Evolutionary conservation across 2,329 filamentous ascomycete genomes (phyloP).

Genomic region (Amylocarpus encephaloides): DNA sequence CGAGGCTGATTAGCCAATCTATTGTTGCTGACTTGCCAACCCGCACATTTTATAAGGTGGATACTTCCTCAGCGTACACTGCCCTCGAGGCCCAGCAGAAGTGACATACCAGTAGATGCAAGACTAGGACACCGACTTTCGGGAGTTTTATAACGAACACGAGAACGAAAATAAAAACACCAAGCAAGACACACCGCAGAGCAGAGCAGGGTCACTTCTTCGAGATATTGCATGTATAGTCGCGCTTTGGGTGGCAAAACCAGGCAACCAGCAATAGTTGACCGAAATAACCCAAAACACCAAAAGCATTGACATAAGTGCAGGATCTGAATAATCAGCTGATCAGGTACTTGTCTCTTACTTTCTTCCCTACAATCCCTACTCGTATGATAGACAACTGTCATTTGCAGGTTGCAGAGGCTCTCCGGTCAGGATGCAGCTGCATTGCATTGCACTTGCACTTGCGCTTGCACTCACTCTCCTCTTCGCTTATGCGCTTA

Average conservation of each 20-base stretch:
- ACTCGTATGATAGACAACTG: not conserved
- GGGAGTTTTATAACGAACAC: not conserved
- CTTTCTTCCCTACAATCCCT: not conserved
- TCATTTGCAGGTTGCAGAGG: not conserved
- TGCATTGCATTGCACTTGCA: too few relatives aligned
- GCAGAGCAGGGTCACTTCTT: not conserved
- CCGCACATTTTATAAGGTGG: not conserved
- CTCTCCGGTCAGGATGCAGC: too few relatives aligned
- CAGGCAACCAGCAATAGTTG: not conserved
- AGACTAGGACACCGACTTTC: not conserved
- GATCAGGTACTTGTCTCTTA: not conserved
- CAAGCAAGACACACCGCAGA: not conserved
- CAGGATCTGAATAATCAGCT: not conserved
- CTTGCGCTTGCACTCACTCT: too few relatives aligned
- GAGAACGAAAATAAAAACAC: not conserved
- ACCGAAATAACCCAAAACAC: not conserved
- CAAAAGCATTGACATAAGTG: too few relatives aligned
- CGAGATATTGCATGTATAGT: not conserved
- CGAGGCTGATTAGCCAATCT: not conserved
- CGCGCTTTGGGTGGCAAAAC: not conserved
- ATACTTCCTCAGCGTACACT: not conserved
- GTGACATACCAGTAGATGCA: not conserved
- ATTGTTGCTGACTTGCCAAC: not conserved
- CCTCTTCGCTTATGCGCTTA: too few relatives aligned
- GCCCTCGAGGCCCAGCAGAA: constrained; percentile 4